Percentiles rank a stretch among this genome's conserved stretches.
These are phyloP conservation scores for Lecanicillium sp. DNA, from an alignment of 2,329 filamentous ascomycete genomes.

Conservation along the genomic window DNA sequence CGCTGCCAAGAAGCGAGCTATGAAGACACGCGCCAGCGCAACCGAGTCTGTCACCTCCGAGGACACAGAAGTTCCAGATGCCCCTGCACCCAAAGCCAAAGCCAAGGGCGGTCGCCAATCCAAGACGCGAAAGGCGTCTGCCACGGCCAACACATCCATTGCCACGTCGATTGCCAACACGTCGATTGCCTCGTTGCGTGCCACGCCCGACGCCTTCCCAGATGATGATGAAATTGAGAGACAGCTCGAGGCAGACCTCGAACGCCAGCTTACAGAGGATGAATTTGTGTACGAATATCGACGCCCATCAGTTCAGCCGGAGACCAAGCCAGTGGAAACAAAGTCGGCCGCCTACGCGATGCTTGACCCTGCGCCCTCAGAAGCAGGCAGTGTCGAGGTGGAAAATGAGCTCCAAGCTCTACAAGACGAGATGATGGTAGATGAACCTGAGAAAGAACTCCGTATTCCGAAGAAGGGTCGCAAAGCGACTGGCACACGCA, in stretches of 20 bases:
- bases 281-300: constrained; percentile 42
- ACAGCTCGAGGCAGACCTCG: constrained; percentile 59
- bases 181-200: constrained; percentile 38
- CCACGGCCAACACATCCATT: constrained; percentile 45
- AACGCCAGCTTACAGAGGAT: constrained; percentile 48
- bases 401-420: constrained; percentile 46
- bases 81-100: constrained; percentile 23
- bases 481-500: constrained; percentile 42
- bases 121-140: constrained; percentile 40
- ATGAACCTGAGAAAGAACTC: constrained; percentile 31
- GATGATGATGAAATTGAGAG: constrained; percentile 62
- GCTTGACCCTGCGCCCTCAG: constrained; percentile 43
- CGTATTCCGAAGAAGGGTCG: constrained; percentile 49
- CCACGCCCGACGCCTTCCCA: constrained; percentile 37
- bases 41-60: constrained; percentile 32
- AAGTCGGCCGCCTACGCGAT: constrained; percentile 41
- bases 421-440: constrained; percentile 42
- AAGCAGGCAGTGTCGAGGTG: constrained; percentile 41
- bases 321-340: constrained; percentile 22
- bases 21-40: constrained; percentile 43
- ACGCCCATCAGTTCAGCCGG: constrained; percentile 24
- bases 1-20: constrained; percentile 54
- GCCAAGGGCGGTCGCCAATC: constrained; percentile 34
- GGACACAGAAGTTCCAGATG: constrained; percentile 37
- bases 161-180: constrained; percentile 46